Evolutionary conservation across 257 asterid species (phyloP), one percentile per base, ranked within the genome.

Genomic region (Lycium barbarum): DNA sequence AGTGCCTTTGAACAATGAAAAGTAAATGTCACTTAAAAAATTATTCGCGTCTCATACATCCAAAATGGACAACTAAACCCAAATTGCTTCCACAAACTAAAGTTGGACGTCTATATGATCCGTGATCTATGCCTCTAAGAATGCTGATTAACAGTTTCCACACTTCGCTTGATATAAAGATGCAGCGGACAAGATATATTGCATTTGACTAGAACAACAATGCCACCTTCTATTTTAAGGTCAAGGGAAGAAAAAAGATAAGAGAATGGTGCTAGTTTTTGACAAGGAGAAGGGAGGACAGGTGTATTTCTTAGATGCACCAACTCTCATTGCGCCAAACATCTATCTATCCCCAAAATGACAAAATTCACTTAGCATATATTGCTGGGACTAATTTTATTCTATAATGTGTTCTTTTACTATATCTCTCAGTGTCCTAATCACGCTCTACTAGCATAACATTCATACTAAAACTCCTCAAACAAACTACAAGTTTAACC

Each of bases 1-100:
- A 91, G 89, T 87, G 86, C 91, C 93, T 91, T 91, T 83, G 87
- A 85, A 83, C 88, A 88, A 78, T 84, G 15, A 38, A 62, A 65
- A 65, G 65, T 38, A 43, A 43, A 9, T 55, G 71, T 80, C 43
- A 55, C 83, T n/a, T 14, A 33, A 54, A 9, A 54, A 67, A 79
- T 54, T 33, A 79, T n/a, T 53, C 22, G 18, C 79, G 15, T 70
- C 54, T 38, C 15, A 3, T 40, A 38, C 7, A 70, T 70, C 54
- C 15, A 40, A 70, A 17, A 70, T 70, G 15, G 0, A 70, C 14
- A 9, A 38, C 53, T 70, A 70, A 70, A 70, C 54, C 63, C 26
- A 15, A 13, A 78, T 53, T 78, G 63, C 47, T 53, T 33, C 47
- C 47, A 55, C 51, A 26, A 78, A 78, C 82, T 33, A 26, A 78